Evolutionary conservation across 257 asterid genomes (phyloP), one percentile per base, ranked within the genome.

Genomic region (Gynochthodes officinalis): DNA sequence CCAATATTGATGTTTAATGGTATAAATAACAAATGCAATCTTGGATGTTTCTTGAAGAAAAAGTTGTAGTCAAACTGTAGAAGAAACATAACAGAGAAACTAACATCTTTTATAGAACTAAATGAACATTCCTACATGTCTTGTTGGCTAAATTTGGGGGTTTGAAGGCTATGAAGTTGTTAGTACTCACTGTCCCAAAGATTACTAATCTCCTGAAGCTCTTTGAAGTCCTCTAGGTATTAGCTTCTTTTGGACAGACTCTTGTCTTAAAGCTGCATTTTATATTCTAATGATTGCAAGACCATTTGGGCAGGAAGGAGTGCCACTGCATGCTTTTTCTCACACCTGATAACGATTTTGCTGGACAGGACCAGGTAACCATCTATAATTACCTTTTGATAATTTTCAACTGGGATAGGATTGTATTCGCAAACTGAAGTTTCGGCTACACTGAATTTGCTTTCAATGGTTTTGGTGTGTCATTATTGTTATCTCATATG

Each of bases 241-340:
- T 64, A 28, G 25, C 16, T 44, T 39, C 11, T 37, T 27, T 35
- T 44, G 39, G 32, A 30, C 70, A 9, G 33, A 12, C 30, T 25
- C 37, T 23, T 27, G 25, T 4, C 23, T 9, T 12, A 37, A 13
- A 2, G 1, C 15, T 58, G 32, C 52, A 66, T 46, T 18, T 32
- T 27, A 63, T 57, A 63, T 69, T 52, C 75, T 52, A 55, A 0
- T 73, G 28, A 82, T 49, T 39, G 15, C 10, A 60, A 49, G 68
- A 44, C 68, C 70, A 30, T 30, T 42, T 71, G 83, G 57, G 75
- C 87, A 88, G 92, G 90, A 89, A 87, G 83, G 98, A 92, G 77
- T 92, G 98, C 80, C 98, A 92, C 85, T 92, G 98, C 87, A 92
- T 92, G 98, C 96, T 92, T 73, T 92, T 92, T 58, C 93, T 90